Evolutionary conservation across 257 asterid genomes (phyloP).

Genomic region (Ilex aquifolium): DNA sequence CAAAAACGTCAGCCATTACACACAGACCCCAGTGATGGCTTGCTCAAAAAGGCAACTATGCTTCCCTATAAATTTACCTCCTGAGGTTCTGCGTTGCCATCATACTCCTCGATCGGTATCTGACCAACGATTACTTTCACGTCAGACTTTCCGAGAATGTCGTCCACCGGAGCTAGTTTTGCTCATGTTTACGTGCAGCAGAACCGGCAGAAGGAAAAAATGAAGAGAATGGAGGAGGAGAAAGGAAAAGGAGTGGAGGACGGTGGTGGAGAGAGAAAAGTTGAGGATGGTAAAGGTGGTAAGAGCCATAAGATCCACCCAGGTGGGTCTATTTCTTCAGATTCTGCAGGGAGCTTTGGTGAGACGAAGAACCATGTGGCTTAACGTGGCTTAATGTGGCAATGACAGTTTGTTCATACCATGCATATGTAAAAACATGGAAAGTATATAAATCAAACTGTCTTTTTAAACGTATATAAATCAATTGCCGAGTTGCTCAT

Average conservation of each 20-base stretch:
- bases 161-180: slow-evolving; percentile 45
- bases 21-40: not conserved
- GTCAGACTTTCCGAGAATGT: slow-evolving; percentile 18
- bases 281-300: slow-evolving; percentile 13
- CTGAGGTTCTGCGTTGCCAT: not conserved
- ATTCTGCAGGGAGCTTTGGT: not conserved
- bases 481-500: no score
- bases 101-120: slow-evolving; percentile 2
- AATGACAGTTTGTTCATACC: no score
- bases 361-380: no score
- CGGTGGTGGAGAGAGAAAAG: slow-evolving; percentile 7
- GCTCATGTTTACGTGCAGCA: slow-evolving; percentile 35
- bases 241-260: slow-evolving; percentile 9
- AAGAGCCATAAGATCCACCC: slow-evolving; percentile 36
- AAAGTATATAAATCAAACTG: no score
- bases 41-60: slow-evolving; percentile 1
- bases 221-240: slow-evolving; percentile 26
- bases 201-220: slow-evolving; percentile 26
- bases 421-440: no score
- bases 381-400: no score
- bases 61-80: slow-evolving; percentile 29
- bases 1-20: slow-evolving; percentile 12
- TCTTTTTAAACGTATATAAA: no score
- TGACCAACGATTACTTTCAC: not conserved
- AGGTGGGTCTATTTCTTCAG: slow-evolving; percentile 16